phyloP scores from a whole-genome alignment of 495 filamentous ascomycete species.

The Filosporella fistucella region DNA sequence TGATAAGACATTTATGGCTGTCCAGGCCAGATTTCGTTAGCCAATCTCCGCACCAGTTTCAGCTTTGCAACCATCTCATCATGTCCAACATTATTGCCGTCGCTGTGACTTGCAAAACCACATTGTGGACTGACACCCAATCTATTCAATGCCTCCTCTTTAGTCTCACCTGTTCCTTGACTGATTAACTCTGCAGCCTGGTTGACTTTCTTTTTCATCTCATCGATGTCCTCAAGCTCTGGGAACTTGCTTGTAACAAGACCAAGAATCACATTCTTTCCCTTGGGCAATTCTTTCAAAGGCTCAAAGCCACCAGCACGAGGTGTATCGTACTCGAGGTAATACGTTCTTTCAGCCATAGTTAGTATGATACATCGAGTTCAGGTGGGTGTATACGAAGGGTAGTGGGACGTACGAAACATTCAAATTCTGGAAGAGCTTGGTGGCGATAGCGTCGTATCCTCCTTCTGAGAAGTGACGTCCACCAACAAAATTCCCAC shows the following conservation, averaged over 20 bases:
- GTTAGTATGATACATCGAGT: background rate
- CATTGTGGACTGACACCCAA: conserved; percentile 74
- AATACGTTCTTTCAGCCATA: conserved; percentile 81
- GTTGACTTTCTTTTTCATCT: conserved; percentile 38
- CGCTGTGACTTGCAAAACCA: conserved; percentile 71
- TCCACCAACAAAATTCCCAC: conserved; percentile 64
- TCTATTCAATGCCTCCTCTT: conserved; percentile 63
- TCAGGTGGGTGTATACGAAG: background rate
- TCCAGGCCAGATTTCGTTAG: conserved; percentile 67
- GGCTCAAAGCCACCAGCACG: conserved; percentile 77
- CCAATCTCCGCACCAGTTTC: conserved; percentile 61
- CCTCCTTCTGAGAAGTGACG: conserved; percentile 78
- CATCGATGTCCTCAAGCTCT: conserved; percentile 67
- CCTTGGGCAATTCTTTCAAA: conserved; percentile 61
- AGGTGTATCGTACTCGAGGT: conserved; percentile 78
- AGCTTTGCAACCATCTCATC: conserved; percentile 71
- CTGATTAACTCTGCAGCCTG: conserved; percentile 70
- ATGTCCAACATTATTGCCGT: conserved; percentile 58
- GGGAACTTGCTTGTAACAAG: conserved; percentile 72
- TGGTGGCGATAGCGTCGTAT: conserved; percentile 75
- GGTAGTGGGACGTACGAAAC: too few species aligned
- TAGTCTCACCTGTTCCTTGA: conserved; percentile 56
- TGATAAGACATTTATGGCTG: conserved; percentile 50
- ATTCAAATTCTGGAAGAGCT: conserved; percentile 71
- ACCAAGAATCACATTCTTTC: conserved; percentile 75